Conservation (phyloP, 257 asterid genomes). For the Solanum appendiculatum region DNA sequence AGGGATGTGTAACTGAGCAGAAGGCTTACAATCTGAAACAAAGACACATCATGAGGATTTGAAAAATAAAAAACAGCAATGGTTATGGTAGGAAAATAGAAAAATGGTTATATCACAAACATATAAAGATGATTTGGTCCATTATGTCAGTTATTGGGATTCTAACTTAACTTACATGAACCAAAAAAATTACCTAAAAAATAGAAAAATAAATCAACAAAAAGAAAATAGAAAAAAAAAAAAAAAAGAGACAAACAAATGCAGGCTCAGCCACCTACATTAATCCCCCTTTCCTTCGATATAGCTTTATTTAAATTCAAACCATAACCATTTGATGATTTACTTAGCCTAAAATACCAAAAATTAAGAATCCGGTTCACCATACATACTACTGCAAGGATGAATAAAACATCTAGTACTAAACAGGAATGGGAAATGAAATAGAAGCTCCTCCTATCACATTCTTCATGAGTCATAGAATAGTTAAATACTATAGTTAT, state of each 20-base stretch:
- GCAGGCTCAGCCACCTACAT: neutral
- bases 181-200: neutral
- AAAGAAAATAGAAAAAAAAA: neutral
- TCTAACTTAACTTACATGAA: too few species aligned
- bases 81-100: neutral
- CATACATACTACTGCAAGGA: neutral
- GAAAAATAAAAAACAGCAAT: neutral
- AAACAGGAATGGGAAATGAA: neutral
- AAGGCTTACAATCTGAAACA: constrained; percentile 62
- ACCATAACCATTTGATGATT: neutral
- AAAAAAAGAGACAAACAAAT: neutral
- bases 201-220: neutral
- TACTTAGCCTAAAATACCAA: neutral
- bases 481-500: neutral
- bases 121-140: neutral
- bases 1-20: constrained; percentile 49
- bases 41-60: neutral
- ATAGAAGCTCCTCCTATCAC: neutral
- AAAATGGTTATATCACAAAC: neutral
- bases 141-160: neutral
- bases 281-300: neutral
- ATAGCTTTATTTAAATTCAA: neutral
- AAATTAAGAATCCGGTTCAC: neutral
- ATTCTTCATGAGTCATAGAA: neutral
- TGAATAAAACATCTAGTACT: neutral